Evolutionary conservation across 2,329 filamentous ascomycete genomes (phyloP).

Genomic region (Epicoccum nigrum): DNA sequence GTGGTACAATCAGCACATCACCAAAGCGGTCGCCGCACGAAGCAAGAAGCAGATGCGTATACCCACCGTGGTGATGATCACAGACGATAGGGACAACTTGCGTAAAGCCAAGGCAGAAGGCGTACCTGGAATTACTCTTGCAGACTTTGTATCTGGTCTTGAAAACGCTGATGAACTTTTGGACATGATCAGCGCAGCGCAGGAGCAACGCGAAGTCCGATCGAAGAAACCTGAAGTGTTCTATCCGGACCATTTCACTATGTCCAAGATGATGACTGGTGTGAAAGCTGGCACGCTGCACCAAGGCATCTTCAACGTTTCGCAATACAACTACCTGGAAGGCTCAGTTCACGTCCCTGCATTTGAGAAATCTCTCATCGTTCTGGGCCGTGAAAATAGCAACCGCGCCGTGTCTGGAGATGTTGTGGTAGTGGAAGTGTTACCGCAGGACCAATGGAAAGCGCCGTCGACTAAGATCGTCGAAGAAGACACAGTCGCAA

Average conservation of each 20-base stretch:
- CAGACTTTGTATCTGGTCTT: constrained; percentile 81
- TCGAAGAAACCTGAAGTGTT: constrained; percentile 73
- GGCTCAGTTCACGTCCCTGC: constrained; percentile 87
- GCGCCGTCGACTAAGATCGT: constrained; percentile 93
- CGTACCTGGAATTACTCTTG: constrained; percentile 69
- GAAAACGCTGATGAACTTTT: constrained; percentile 84
- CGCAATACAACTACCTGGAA: constrained; percentile 97
- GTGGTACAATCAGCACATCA: constrained; percentile 89
- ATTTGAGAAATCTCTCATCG: constrained; percentile 85
- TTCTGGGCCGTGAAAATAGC: constrained; percentile 93
- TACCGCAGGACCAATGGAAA: constrained; percentile 97
- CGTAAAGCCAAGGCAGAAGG: constrained; percentile 78
- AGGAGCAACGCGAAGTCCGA: constrained; percentile 69
- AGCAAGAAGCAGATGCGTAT: constrained; percentile 59
- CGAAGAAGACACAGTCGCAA: constrained; percentile 89
- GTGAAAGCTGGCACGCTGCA: constrained; percentile 87
- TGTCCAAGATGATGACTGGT: constrained; percentile 94
- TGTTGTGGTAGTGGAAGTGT: constrained; percentile 87
- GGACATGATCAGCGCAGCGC: constrained; percentile 88
- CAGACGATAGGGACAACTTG: constrained; percentile 87
- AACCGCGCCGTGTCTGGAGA: constrained; percentile 93
- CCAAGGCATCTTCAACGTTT: constrained; percentile 94
- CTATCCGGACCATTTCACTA: constrained; percentile 86
- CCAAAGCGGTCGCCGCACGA: constrained; percentile 62
- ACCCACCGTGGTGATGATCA: constrained; percentile 89